Base-by-base conservation (phyloP, 768 basidiomycete species). In the Terana coerulea region DNA sequence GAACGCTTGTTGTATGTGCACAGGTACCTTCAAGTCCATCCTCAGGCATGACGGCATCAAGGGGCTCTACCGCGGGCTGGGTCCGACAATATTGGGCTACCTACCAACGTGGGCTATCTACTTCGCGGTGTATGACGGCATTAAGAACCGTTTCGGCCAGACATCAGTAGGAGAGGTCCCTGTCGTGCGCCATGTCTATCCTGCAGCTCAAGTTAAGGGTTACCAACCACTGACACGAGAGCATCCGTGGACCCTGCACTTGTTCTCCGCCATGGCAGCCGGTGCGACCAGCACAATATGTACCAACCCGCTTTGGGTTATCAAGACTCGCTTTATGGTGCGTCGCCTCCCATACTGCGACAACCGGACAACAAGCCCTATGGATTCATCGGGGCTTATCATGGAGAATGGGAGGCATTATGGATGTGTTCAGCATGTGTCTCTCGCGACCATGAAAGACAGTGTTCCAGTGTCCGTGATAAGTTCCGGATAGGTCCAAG, bases 101-200 rank as follows among this genome's bases (percentile, higher is more conserved):
- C 81, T 98, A 34, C 97, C 97, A 19, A 98, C 95, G 2, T 98
- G 95, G 97, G 97, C 94, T 22, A 98, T 98, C 60, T 98, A 98
- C 68, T 98, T 98, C 68, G 84, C 93, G 19, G 92, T 98, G 22
- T 98, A 98, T 71, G 97, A 99, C 71, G 84, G 88, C 53, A 89
- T 98, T 70, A 98, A 98, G 76, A 79, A 79, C 12, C 71, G 75
- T 42, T 88, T 92, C 64, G 90, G 91, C 19, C 83, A 83, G 59
- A 72, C 76, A 29, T 81, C 84, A 5, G 70, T 79, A 17, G 72
- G 79, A 65, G 53, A 65, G 47, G 45, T 59, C 47, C 49, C 53
- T 47, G 59, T 56, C 5, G 52, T 55, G 21, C 79, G 83, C 26
- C 72, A 78, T 53, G 71, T 91, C 45, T 89, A 90, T 62, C 89